A percentile compares a stretch with the other conserved stretches of the same genome.
phyloP scores from a whole-genome alignment of 2,329 filamentous ascomycete genomes.

The Verticillium zaregamsianum region DNA sequence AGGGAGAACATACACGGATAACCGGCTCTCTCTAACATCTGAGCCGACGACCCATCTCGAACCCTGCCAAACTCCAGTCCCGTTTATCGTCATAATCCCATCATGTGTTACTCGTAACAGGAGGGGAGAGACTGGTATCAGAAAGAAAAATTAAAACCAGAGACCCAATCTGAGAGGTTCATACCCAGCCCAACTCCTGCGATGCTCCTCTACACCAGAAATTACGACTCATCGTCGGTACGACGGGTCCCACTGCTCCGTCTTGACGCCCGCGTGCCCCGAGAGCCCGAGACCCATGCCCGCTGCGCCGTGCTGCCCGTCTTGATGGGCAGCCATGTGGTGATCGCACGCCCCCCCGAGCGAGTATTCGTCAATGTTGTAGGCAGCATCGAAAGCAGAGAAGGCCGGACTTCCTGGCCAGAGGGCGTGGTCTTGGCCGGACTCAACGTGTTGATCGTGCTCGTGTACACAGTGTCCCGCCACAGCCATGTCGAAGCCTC shows the following conservation, averaged over 20 bases:
- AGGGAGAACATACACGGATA: background rate
- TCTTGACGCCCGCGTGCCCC: background rate
- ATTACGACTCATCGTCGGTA: background rate
- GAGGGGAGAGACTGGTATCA: background rate
- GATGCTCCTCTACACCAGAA: background rate
- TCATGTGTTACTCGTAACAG: background rate
- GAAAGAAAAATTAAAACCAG: background rate
- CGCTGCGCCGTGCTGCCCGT: background rate
- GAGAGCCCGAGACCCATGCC: background rate
- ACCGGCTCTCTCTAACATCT: background rate
- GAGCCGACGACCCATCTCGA: background rate
- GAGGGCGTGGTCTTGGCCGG: slow-evolving; percentile 21
- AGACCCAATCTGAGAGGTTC: background rate
- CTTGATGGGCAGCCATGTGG: background rate
- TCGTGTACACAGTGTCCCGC: slow-evolving; percentile 18
- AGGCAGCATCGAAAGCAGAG: slow-evolving; percentile 35
- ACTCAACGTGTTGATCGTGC: slow-evolving; percentile 22
- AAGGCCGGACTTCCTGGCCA: slow-evolving; percentile 30
- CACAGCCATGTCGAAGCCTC: slow-evolving; percentile 24
- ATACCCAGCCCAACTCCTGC: background rate
- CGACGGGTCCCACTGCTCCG: background rate
- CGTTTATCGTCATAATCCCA: background rate
- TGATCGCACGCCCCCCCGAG: slow-evolving; percentile 6
- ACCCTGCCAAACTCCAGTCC: background rate
- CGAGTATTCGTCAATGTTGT: slow-evolving; percentile 31